Conservation (phyloP, 164 flowering plant species). For the Sextonia rubra region DNA sequence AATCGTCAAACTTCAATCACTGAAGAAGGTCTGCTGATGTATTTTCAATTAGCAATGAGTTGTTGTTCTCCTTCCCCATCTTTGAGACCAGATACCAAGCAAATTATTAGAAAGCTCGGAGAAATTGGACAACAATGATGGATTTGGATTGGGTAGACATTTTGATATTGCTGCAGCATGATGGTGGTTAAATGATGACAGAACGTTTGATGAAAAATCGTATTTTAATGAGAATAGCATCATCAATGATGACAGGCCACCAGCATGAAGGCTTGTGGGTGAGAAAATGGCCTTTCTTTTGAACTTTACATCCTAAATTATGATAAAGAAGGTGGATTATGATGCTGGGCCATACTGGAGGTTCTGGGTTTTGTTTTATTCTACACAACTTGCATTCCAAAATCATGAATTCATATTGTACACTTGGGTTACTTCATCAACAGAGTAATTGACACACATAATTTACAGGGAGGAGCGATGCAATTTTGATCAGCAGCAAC, state of each 20-base stretch:
- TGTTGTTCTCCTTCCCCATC: slow-evolving; percentile 89
- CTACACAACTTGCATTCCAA: not conserved
- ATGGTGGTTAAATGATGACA: not conserved
- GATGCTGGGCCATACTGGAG: not conserved
- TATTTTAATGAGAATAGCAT: not conserved
- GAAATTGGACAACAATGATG: slow-evolving; percentile 43
- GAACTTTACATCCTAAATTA: not conserved
- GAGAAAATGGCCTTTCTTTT: not conserved
- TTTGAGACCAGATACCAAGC: slow-evolving; percentile 67
- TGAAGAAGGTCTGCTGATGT: slow-evolving; percentile 57
- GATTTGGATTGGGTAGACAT: not conserved
- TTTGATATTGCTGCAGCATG: not conserved
- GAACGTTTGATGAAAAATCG: not conserved
- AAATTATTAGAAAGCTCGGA: slow-evolving; percentile 65
- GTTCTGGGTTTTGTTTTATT: not conserved
- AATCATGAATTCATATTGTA: not conserved
- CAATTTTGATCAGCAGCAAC: not conserved
- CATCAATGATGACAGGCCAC: not conserved
- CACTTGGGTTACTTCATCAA: not conserved
- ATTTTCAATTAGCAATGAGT: slow-evolving; percentile 82
- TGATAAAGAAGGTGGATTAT: not conserved
- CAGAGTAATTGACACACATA: not conserved
- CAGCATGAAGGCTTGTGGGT: not conserved
- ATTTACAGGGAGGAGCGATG: not conserved
- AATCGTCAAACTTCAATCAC: slow-evolving; percentile 26